Conservation (phyloP, 208 protist genomes). For the Leishmania braziliensis region DNA sequence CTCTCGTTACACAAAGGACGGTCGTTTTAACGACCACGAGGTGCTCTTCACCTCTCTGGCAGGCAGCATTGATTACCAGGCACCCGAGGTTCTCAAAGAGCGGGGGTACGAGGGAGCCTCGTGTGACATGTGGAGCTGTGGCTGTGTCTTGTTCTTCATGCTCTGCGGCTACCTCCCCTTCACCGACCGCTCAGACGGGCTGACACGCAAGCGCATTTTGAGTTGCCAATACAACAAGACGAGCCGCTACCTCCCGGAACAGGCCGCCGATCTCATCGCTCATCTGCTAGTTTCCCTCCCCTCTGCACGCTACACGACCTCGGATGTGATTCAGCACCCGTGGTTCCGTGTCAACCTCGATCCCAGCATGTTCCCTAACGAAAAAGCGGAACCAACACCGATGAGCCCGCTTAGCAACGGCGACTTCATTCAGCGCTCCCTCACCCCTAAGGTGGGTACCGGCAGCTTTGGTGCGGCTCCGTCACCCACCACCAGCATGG, state of each 20-base stretch:
- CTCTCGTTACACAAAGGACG: constrained; percentile 88
- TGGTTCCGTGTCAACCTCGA: constrained; percentile 87
- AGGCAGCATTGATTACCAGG: constrained; percentile 91
- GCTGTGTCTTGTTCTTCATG: constrained; percentile 98
- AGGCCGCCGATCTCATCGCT: constrained; percentile 76
- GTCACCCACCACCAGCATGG: constrained; percentile 43
- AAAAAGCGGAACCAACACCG: constrained; percentile 31
- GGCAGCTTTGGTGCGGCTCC: constrained; percentile 23
- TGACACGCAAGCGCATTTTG: constrained; percentile 89
- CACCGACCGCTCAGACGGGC: constrained; percentile 80
- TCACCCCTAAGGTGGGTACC: constrained; percentile 46
- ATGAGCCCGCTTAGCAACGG: constrained; percentile 35
- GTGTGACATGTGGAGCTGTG: constrained; percentile 98
- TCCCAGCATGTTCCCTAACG: constrained; percentile 60
- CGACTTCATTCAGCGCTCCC: constrained; percentile 70
- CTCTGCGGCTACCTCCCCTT: constrained; percentile 98
- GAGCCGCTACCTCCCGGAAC: constrained; percentile 75
- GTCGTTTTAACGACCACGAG: constrained; percentile 55
- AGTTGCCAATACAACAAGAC: constrained; percentile 83
- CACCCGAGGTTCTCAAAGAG: constrained; percentile 88
- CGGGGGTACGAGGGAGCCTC: constrained; percentile 92
- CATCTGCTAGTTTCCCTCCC: constrained; percentile 76
- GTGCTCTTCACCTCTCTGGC: constrained; percentile 84
- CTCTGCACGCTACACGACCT: constrained; percentile 60
- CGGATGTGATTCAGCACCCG: constrained; percentile 75